Conservation (phyloP, 805 yeast genomes). For the Monosporozyma aerobia region DNA sequence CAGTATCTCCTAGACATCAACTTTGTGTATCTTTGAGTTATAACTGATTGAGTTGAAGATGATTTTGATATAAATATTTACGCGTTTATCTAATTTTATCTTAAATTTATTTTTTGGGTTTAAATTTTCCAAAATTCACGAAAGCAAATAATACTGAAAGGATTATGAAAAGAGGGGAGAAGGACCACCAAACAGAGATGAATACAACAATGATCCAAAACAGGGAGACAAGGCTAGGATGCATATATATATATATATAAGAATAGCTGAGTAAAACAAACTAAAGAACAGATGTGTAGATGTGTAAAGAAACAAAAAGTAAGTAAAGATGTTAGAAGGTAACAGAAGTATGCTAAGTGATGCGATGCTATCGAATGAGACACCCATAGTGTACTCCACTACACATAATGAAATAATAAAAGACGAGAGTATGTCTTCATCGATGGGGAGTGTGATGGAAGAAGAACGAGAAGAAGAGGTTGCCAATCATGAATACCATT, state of each 20-base stretch:
- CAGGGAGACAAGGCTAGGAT: neutral
- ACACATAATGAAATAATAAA: neutral
- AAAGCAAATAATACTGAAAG: no score
- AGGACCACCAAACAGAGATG: no score
- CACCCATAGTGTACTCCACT: slow-evolving; percentile 3
- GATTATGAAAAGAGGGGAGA: no score
- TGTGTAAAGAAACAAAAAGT: neutral
- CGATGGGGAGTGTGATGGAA: no score
- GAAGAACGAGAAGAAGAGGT: neutral
- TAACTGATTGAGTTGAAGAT: no score
- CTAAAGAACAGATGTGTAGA: neutral
- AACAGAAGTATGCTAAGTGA: neutral
- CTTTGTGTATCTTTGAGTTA: neutral
- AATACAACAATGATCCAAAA: no score
- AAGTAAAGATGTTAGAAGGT: neutral
- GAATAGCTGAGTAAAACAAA: no score
- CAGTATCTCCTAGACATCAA: neutral
- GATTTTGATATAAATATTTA: no score
- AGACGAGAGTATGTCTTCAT: neutral
- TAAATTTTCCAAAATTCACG: no score
- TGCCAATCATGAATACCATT: neutral
- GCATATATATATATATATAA: neutral
- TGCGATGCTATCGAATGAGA: slow-evolving; percentile 4
- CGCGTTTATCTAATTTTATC: neutral
- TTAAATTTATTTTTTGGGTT: no score